Base-by-base conservation (phyloP, 2,329 filamentous ascomycete genomes). In the Incumbomyces delicatus region DNA sequence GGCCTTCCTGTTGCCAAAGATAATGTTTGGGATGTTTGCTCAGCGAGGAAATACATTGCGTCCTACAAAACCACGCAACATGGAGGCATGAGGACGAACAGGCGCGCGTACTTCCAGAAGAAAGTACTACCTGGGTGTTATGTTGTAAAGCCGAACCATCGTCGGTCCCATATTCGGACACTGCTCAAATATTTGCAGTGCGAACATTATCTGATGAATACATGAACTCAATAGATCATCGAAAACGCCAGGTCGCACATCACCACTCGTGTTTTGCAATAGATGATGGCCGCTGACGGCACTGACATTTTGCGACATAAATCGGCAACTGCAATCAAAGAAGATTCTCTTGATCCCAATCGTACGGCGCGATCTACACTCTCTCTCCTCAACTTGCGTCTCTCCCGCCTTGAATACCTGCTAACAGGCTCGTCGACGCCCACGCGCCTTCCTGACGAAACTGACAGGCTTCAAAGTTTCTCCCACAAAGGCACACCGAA, bases 361-460 rank as follows among this genome's bases (percentile, higher is more conserved):
- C 40, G 36, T 13, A 49, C 48, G 3, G 53, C 55, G 17, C 48
- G 38, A 27, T 47, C 44, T 17, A 54, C 53, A 11, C 50, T 58
- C 2, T 53, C 46, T 22, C 61, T 70, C 37, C 65, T 72, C 10
- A 65, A 70, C 50, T 60, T 62, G 8, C 68, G 69, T 41, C 61
- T 72, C 10, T 64, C 61, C 42, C 62, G 66, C 39, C 60, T 71
- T 44, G 65, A 69, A 50, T 72, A 66, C 54, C 62, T 72, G 37
- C 59, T 72, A 11, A 67, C 63, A 10, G 68, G 68, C 45, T 58
- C 61, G 42, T 61, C 63, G 60, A 55, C n/a, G 57, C 34, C 32
- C 7, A 17, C 30, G 5, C 4, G 22, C 22, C 22, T 8, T 18
- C 14, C n/a, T n/a, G n/a, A 35, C 6, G 17, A 22, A n/a, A 17